Conservation (phyloP, 106 monocot species). For the Alisma plantagoaquatica region DNA sequence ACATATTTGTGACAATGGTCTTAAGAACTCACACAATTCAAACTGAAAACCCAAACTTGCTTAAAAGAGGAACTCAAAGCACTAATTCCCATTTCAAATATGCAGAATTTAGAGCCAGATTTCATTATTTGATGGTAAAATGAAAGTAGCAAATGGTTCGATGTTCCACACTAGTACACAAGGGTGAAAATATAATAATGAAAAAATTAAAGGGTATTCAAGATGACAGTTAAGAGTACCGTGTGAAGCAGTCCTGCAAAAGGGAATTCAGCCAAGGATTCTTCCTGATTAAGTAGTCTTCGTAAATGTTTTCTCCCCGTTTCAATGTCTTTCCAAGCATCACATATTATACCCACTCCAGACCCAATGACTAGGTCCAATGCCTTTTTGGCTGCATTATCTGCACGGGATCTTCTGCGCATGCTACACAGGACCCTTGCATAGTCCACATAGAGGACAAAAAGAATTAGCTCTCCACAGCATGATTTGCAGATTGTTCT, state of each 20-base stretch:
- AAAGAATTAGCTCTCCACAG: slow-evolving; percentile 42
- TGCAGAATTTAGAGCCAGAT: no score
- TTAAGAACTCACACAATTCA: no score
- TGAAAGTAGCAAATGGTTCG: no score
- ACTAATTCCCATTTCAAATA: no score
- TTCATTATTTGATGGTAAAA: no score
- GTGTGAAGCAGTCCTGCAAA: slow-evolving; percentile 60
- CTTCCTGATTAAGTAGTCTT: slow-evolving; percentile 52
- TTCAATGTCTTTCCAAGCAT: slow-evolving; percentile 24
- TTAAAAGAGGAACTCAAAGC: no score
- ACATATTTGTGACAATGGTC: no score
- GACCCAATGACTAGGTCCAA: slow-evolving; percentile 37
- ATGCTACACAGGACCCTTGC: slow-evolving; percentile 66
- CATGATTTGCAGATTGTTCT: slow-evolving; percentile 67
- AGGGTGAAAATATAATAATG: background rate
- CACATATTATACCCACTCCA: slow-evolving; percentile 10
- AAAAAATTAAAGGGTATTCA: background rate
- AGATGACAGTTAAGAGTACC: slow-evolving; percentile 21
- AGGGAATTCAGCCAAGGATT: slow-evolving; percentile 96
- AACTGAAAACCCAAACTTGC: no score
- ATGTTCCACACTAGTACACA: background rate
- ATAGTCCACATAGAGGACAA: slow-evolving; percentile 79
- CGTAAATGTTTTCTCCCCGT: slow-evolving; percentile 21
- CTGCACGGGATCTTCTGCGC: slow-evolving; percentile 57
- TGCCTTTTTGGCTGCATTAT: slow-evolving; percentile 50